Percentiles rank a stretch among this genome's conserved stretches.
Conservation (phyloP, 345 rosid species). For the Stellera chamaejasme region DNA sequence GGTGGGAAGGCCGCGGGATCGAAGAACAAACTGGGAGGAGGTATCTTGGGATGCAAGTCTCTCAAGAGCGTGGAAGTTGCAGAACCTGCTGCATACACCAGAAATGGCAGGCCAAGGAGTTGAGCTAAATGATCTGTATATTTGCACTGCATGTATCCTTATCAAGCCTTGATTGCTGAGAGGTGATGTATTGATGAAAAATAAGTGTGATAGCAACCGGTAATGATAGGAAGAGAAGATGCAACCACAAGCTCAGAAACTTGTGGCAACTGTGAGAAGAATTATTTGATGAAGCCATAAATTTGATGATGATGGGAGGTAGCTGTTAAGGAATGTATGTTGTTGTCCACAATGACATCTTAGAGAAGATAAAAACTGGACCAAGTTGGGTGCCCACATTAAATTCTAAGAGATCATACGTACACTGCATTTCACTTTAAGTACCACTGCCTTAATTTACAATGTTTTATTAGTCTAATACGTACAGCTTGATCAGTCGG, state of each 20-base stretch:
- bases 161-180: too few species aligned
- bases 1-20: slow-evolving; percentile 6
- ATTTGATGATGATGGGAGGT: slow-evolving; percentile 14
- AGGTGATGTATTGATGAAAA: too few species aligned
- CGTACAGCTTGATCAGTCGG: too few species aligned
- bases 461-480: too few species aligned
- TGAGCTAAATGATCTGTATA: background rate
- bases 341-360: slow-evolving; percentile 19
- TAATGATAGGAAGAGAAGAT: slow-evolving; percentile 8
- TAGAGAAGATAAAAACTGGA: background rate
- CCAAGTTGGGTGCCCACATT: slow-evolving; percentile 19
- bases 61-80: slow-evolving; percentile 40
- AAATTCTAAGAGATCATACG: slow-evolving; percentile 12
- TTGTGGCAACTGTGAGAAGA: background rate
- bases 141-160: too few species aligned
- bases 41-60: slow-evolving; percentile 37
- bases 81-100: slow-evolving; percentile 26
- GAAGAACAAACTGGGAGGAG: slow-evolving; percentile 17
- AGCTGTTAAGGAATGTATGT: slow-evolving; percentile 19
- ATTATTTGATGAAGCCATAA: background rate
- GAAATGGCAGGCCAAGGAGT: slow-evolving; percentile 18
- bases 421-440: slow-evolving; percentile 9
- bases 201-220: too few species aligned
- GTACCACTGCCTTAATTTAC: background rate
- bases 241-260: slow-evolving; percentile 4